These are phyloP conservation scores for Hibiscus tridactylites DNA, from an alignment of 345 rosid species.

Conservation along the genomic window DNA sequence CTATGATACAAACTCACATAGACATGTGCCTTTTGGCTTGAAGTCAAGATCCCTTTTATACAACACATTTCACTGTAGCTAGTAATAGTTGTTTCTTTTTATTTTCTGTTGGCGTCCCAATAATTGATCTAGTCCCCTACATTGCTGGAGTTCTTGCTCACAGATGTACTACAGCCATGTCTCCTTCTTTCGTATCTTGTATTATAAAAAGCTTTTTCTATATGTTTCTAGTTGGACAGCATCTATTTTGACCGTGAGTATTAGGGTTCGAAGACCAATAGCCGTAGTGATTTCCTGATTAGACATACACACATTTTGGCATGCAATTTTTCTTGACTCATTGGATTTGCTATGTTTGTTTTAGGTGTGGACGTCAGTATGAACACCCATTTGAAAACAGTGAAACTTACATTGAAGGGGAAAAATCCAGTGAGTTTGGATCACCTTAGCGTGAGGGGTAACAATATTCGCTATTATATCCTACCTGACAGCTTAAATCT, in stretches of 20 bases:
- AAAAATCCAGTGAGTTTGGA: conserved; percentile 81
- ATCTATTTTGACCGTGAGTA: background rate
- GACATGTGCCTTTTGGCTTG: background rate
- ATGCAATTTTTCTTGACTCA: background rate
- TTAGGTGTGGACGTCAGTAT: conserved; percentile 95
- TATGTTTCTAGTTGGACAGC: background rate
- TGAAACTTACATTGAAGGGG: conserved; percentile 86
- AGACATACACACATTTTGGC: background rate
- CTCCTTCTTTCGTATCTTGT: background rate
- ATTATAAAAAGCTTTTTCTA: background rate
- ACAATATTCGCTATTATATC: conserved; percentile 91
- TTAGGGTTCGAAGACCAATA: background rate
- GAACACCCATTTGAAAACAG: conserved; percentile 96
- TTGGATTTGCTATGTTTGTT: conserved; percentile 8
- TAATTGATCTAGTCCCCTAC: background rate
- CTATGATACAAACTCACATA: background rate
- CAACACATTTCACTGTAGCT: background rate
- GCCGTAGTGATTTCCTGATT: background rate
- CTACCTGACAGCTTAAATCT: conserved; percentile 97
- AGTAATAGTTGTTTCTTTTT: background rate
- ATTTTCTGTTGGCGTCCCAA: background rate
- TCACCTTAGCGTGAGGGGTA: conserved; percentile 90
- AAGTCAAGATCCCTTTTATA: background rate
- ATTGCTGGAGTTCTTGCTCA: background rate
- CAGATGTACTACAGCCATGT: background rate